phyloP scores from a whole-genome alignment of 192 early-diverging fungal genomes.

The Chytriomyces confervae region DNA sequence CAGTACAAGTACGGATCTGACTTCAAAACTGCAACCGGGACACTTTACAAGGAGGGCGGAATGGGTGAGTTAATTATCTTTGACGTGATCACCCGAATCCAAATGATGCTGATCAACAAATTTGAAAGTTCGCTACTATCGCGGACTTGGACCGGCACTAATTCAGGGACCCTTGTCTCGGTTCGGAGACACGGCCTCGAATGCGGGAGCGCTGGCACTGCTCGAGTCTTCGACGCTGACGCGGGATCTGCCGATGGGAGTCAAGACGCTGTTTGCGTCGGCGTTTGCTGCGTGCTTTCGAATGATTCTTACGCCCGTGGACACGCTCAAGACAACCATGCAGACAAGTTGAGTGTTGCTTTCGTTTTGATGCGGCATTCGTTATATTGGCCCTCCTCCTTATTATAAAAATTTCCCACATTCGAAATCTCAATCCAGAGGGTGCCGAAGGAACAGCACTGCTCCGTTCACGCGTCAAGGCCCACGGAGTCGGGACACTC shows the following conservation, averaged over 20 bases:
- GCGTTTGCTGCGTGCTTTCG: slow-evolving; percentile 49
- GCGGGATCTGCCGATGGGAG: slow-evolving; percentile 39
- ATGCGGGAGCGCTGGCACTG: slow-evolving; percentile 52
- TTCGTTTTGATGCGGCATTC: neutral
- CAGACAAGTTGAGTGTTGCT: slow-evolving; percentile 40
- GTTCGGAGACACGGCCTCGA: slow-evolving; percentile 55
- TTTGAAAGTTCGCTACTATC: slow-evolving; percentile 43
- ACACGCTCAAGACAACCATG: slow-evolving; percentile 55
- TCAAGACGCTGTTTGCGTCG: slow-evolving; percentile 44
- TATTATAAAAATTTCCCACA: neutral
- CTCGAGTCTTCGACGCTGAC: slow-evolving; percentile 38
- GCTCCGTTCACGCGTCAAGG: slow-evolving; percentile 32
- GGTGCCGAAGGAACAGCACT: slow-evolving; percentile 39
- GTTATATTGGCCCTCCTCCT: neutral
- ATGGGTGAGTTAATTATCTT: slow-evolving; percentile 20
- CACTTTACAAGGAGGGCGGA: slow-evolving; percentile 54
- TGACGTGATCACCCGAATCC: neutral
- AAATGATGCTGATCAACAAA: neutral
- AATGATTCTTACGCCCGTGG: slow-evolving; percentile 49
- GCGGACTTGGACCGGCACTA: slow-evolving; percentile 47
- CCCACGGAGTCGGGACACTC: slow-evolving; percentile 45
- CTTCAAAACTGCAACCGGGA: slow-evolving; percentile 30
- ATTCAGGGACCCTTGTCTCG: slow-evolving; percentile 53
- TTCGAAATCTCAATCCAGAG: neutral
- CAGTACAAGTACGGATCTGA: slow-evolving; percentile 46